Evolutionary conservation across 1,139 yeast genomes (phyloP), one percentile per base, ranked within the genome.

Genomic region (Geotrichum restrictum): DNA sequence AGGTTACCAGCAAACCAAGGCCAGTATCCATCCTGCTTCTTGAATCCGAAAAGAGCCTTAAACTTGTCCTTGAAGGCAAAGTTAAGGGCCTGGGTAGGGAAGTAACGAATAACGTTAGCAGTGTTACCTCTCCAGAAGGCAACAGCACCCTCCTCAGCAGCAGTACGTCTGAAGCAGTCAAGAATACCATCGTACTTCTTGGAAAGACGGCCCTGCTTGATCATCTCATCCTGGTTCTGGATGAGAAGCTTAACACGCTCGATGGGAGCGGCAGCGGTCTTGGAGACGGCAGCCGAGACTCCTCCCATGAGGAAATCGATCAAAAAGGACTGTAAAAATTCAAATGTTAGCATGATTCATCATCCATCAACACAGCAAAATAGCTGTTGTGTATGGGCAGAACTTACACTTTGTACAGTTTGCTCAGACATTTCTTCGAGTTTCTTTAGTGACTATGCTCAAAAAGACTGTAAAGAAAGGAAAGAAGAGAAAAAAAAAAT

Each of bases 41-140:
- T 80, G 80, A 81, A 81, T 72, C 86, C 86, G 70, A 83, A 83
- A 79, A 82, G 72, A 68, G 80, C 79, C 81, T 83, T 83, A 78
- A 83, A 82, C 77, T 82, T 81, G 74, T 83, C 89, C 79, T 83
- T 83, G 85, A 83, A 83, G 69, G 89, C 89, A 71, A 83, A 83
- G 83, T 83, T 83, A 69, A 83, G 78, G 60, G 89, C 91, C 77
- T 83, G 88, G 66, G 89, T 83, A 70, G 89, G 88, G 87, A 83
- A 83, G 80, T 83, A 83, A 75, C 89, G 82, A 73, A 83, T 79
- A 62, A 83, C 89, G 77, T 83, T 83, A 62, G 89, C 89, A 59
- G 88, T 81, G 85, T 83, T 83, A 76, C 89, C 89, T 78, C 88
- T 80, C 89, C 91, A 83, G 81, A 83, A 80, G 57, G 88, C 74